Percentiles rank a stretch among this genome's conserved stretches.
Evolutionary conservation across 2,329 filamentous ascomycete genomes (phyloP).

Genomic region (Cladorrhinum sp.): DNA sequence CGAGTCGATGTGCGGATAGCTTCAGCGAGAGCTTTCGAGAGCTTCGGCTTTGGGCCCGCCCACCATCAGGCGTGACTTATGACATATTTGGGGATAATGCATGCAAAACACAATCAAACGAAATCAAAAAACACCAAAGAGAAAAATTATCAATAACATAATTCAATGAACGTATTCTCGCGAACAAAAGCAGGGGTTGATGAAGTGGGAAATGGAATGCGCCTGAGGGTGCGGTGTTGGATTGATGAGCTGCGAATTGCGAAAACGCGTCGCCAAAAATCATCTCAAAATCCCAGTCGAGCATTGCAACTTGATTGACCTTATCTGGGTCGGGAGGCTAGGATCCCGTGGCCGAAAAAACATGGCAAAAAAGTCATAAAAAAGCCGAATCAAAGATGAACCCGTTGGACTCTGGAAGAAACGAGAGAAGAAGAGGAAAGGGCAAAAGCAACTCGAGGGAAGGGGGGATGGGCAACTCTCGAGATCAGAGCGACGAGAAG

Average conservation of each 20-base stretch:
- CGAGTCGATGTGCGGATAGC: conserved; percentile 26
- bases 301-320: neutral
- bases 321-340: neutral
- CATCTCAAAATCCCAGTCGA: conserved; percentile 1
- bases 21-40: conserved; percentile 18
- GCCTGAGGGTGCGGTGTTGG: conserved; percentile 18
- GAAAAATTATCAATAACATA: conserved; percentile 18
- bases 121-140: conserved; percentile 11
- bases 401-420: conserved; percentile 17
- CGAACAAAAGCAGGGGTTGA: conserved; percentile 26
- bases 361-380: conserved; percentile 21
- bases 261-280: conserved; percentile 22
- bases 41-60: conserved; percentile 1
- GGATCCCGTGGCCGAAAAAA: conserved; percentile 17
- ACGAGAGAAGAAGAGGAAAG: conserved; percentile 25
- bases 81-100: conserved; percentile 7
- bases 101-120: neutral
- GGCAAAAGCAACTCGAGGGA: conserved; percentile 10
- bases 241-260: conserved; percentile 17
- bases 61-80: conserved; percentile 27
- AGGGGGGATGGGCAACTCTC: conserved; percentile 19
- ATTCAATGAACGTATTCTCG: conserved; percentile 7
- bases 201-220: conserved; percentile 21
- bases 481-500: conserved; percentile 24
- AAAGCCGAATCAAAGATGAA: conserved; percentile 9